These are phyloP conservation scores for Calonectria pseudoturangicola DNA, from an alignment of 2,329 filamentous ascomycete genomes.

Conservation along the genomic window DNA sequence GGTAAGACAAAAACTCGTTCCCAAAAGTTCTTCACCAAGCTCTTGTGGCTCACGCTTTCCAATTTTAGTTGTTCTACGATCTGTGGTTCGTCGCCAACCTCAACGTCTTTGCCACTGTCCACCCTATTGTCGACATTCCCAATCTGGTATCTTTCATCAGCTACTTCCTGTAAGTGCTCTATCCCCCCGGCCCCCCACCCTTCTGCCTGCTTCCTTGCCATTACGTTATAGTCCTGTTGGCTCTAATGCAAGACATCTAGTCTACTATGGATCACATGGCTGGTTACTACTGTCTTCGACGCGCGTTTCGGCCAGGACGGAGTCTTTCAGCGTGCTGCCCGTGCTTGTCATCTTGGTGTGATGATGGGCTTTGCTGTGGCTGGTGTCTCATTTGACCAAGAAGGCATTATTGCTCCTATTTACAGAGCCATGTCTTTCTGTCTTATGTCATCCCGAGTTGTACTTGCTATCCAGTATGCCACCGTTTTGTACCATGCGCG, in stretches of 20 bases:
- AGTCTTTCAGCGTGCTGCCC: constrained; percentile 30
- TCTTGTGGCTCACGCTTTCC: neutral
- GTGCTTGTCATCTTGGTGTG: constrained; percentile 33
- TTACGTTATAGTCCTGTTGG: constrained; percentile 5
- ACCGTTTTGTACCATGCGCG: constrained; percentile 32
- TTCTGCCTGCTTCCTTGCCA: neutral
- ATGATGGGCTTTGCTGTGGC: constrained; percentile 36
- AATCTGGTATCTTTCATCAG: constrained; percentile 30
- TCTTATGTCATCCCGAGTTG: constrained; percentile 28
- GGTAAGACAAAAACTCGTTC: constrained; percentile 5
- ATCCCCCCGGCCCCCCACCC: neutral
- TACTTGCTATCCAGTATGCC: constrained; percentile 33
- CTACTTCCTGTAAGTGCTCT: constrained; percentile 17
- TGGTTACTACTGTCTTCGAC: constrained; percentile 35
- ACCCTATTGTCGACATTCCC: constrained; percentile 34
- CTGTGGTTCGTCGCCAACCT: constrained; percentile 42
- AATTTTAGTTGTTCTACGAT: constrained; percentile 36
- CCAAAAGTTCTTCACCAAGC: neutral
- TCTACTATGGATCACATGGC: constrained; percentile 39
- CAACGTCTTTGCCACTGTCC: constrained; percentile 37
- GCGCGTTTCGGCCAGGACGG: constrained; percentile 39
- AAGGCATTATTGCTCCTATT: constrained; percentile 27
- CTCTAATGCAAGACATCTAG: constrained; percentile 23
- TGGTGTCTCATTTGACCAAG: constrained; percentile 30
- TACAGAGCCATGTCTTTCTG: constrained; percentile 28